Percentiles rank a stretch among this genome's conserved stretches.
Evolutionary conservation across 208 protist species (phyloP).

Genomic region (Vickermania spadyakhi): DNA sequence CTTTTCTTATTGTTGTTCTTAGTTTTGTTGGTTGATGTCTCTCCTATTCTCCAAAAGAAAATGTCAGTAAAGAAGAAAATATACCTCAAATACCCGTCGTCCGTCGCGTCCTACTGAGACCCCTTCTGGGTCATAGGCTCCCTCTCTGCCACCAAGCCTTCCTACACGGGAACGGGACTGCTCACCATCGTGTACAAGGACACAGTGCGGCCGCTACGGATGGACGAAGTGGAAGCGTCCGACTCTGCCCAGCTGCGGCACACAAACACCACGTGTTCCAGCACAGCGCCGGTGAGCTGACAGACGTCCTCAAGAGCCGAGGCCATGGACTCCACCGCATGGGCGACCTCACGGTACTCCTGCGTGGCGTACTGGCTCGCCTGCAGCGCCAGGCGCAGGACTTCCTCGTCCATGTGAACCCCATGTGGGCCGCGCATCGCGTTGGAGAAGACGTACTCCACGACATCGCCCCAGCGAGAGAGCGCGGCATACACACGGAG

Average conservation of each 20-base stretch:
- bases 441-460: slow-evolving; percentile 64
- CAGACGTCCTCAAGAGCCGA: slow-evolving; percentile 74
- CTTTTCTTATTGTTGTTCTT: too few species aligned
- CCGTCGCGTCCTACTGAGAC: too few species aligned
- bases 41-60: too few species aligned
- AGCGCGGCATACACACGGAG: slow-evolving; percentile 40
- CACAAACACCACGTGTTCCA: slow-evolving; percentile 67
- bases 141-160: too few species aligned
- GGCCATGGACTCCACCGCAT: slow-evolving; percentile 49
- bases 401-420: slow-evolving; percentile 41
- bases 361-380: slow-evolving; percentile 50
- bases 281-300: slow-evolving; percentile 42
- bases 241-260: slow-evolving; percentile 17
- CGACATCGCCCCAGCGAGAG: slow-evolving; percentile 48
- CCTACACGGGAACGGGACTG: background rate
- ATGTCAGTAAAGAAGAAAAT: too few species aligned
- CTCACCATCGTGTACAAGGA: background rate
- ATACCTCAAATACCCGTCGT: too few species aligned
- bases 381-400: slow-evolving; percentile 25
- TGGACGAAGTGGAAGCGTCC: background rate
- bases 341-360: slow-evolving; percentile 49
- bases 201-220: background rate
- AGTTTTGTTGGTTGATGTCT: too few species aligned
- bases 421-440: slow-evolving; percentile 39
- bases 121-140: too few species aligned